Evolutionary conservation across 176 grass and related monocot genomes (phyloP), one percentile per base, ranked within the genome.

Genomic region (Lolium perenne): DNA sequence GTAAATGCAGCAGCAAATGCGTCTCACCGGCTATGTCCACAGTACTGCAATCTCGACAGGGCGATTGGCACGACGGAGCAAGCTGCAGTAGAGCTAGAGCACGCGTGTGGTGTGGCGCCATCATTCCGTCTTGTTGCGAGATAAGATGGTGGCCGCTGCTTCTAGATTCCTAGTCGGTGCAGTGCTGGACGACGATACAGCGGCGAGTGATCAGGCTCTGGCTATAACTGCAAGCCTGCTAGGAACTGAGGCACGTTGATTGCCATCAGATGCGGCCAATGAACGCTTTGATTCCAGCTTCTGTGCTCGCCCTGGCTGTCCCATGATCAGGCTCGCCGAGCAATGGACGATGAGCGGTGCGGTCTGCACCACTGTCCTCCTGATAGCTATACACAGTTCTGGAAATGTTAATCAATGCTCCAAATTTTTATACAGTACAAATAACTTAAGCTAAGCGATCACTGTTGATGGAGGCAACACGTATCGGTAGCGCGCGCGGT

Each of bases 1-100:
- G 70, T 73, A 48, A 73, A 73, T 72, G 69, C 69, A 41, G 66
- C 66, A 41, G 69, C 69, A 72, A 74, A 74, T 74, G 46, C 71
- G 46, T 16, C 12, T 49, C 71, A 16, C 6, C 43, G n/a, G 56
- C 56, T 58, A 9, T 4, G 56, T 2, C 56, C 1, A 11, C 11
- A 45, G 10, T 7, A 16, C 4, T 11, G 20, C n/a, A 25, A 11
- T 43, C 40, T 41, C 40, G 40, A 41, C 40, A 1, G 40, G 40
- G 40, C 6, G 40, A 32, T 26, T 83, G 81, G 38, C 51, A 3
- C 41, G 2, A 23, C 78, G 2, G n/a, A 23, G 6, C 47, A 11
- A 14, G 65, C 63, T 22, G 17, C 16, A 16, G 14, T 61, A 61
- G 40, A 41, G 40, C 40, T 41, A 41, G 21, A 23, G 3, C 62